Conservation (phyloP, 1,284 basidiomycete species). For the Cutaneotrichosporon sp. region DNA sequence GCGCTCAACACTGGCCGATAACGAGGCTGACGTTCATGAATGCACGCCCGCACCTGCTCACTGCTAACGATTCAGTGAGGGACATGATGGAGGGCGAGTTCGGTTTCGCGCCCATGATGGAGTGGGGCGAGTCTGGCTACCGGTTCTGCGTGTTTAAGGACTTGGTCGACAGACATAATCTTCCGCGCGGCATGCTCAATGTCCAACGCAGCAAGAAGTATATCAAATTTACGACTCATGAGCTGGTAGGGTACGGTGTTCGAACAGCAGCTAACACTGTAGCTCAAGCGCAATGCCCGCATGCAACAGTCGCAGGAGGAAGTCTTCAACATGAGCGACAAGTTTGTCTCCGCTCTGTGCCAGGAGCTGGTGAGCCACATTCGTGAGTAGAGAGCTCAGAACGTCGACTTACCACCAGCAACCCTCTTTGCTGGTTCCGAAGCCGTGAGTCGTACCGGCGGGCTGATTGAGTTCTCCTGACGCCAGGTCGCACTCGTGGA, state of each 20-base stretch:
- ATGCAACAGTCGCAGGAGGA: conserved; percentile 42
- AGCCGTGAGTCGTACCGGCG: conserved; percentile 59
- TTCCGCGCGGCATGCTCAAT: conserved; percentile 17
- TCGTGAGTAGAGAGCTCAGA: conserved; percentile 38
- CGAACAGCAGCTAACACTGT: background rate
- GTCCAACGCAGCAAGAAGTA: conserved; percentile 24
- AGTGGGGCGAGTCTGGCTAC: conserved; percentile 21
- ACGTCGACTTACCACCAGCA: conserved; percentile 39
- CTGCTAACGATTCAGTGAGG: background rate
- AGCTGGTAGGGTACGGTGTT: conserved; percentile 60
- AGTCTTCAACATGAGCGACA: conserved; percentile 72
- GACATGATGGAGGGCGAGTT: conserved; percentile 6
- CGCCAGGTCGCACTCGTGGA: conserved; percentile 75
- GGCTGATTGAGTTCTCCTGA: conserved; percentile 5
- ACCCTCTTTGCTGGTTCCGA: conserved; percentile 83
- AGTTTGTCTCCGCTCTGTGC: conserved; percentile 72
- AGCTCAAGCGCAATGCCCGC: conserved; percentile 39
- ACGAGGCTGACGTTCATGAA: conserved; percentile 69
- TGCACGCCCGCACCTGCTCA: conserved; percentile 7
- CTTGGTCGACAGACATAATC: conserved; percentile 7
- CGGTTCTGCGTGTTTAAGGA: conserved; percentile 11
- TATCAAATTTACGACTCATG: conserved; percentile 68
- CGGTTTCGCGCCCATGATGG: conserved; percentile 11
- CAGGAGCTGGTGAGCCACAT: conserved; percentile 64
- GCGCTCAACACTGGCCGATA: conserved; percentile 86